phyloP scores from a whole-genome alignment of 1,284 basidiomycete species.

The Inonotus obliquus region DNA sequence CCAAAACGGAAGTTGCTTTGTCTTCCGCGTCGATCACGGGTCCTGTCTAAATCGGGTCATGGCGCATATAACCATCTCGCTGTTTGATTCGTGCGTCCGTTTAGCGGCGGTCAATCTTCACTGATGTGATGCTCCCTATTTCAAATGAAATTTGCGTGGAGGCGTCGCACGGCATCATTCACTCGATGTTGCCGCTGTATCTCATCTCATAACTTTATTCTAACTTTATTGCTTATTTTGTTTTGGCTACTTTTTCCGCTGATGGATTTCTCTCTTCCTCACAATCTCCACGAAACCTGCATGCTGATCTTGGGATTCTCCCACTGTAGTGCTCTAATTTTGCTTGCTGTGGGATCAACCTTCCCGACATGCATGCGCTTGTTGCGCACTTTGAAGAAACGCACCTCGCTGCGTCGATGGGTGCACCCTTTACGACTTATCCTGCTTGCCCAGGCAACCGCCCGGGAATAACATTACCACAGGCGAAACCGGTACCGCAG shows the following conservation, averaged over 20 bases:
- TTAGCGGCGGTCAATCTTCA: neutral
- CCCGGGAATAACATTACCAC: neutral
- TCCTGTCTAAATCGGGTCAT: neutral
- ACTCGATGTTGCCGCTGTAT: neutral
- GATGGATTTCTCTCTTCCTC: neutral
- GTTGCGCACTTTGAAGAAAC: constrained; percentile 63
- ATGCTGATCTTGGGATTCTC: neutral
- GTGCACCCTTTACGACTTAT: neutral
- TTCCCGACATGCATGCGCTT: constrained; percentile 62
- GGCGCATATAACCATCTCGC: neutral
- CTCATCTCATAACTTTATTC: neutral
- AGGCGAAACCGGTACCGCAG: neutral
- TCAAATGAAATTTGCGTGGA: neutral
- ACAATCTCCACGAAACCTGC: neutral
- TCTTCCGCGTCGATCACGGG: neutral
- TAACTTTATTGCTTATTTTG: neutral
- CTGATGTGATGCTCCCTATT: neutral
- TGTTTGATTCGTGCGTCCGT: neutral
- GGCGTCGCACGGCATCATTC: neutral
- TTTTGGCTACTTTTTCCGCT: neutral
- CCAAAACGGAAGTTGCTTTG: neutral
- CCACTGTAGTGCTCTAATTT: constrained; percentile 54
- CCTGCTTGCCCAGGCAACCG: neutral
- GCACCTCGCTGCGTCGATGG: constrained; percentile 36
- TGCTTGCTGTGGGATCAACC: constrained; percentile 55